Conservation (phyloP, 441 rosid species). For the Sinapis alba region DNA sequence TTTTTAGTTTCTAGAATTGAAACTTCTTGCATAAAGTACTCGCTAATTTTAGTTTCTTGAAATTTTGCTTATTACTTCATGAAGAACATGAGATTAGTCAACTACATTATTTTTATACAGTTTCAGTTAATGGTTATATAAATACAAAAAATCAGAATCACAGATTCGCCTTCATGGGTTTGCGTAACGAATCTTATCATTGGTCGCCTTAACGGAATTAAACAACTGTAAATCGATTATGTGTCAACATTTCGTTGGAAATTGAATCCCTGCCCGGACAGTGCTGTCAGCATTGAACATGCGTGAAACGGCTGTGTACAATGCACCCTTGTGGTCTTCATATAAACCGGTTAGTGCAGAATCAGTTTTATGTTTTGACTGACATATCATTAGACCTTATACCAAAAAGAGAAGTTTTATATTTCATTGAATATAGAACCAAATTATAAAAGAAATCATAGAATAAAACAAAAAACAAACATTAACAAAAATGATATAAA, state of each 20-base stretch:
- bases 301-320: background rate
- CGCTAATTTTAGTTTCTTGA: background rate
- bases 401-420: background rate
- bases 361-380: background rate
- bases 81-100: background rate
- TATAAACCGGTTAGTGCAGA: background rate
- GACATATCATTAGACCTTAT: background rate
- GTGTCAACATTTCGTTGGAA: background rate
- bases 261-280: background rate
- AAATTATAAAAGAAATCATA: no score
- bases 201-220: background rate
- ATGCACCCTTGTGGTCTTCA: background rate
- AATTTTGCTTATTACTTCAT: background rate
- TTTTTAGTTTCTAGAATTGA: background rate
- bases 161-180: background rate
- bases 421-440: no score
- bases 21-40: conserved; percentile 3
- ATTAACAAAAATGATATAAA: background rate
- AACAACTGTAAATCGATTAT: background rate
- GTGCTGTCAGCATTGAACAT: background rate
- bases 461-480: background rate
- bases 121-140: background rate
- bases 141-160: background rate
- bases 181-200: background rate
- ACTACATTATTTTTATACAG: background rate